These are phyloP conservation scores for Macrotyloma uniflorum DNA, from an alignment of 306 rosid species.

Conservation along the genomic window DNA sequence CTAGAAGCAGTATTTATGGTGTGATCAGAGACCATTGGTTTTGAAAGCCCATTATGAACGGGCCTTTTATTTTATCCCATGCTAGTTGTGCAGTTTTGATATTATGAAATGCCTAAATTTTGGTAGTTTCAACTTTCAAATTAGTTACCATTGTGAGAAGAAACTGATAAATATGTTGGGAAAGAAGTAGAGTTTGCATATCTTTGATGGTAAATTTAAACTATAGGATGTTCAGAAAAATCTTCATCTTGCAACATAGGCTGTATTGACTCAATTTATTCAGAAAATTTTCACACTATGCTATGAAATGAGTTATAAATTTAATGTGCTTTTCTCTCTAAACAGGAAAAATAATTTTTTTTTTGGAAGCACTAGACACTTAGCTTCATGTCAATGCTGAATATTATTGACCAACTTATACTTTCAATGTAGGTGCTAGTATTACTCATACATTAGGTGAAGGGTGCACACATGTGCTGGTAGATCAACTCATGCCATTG, in stretches of 20 bases:
- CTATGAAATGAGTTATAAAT: slow-evolving; percentile 14
- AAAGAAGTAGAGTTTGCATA: slow-evolving; percentile 28
- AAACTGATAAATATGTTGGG: slow-evolving; percentile 22
- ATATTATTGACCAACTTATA: slow-evolving; percentile 7
- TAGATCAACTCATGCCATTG: slow-evolving; percentile 71
- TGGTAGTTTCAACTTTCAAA: slow-evolving; percentile 24
- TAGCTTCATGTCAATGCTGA: slow-evolving; percentile 16
- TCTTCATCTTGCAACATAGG: slow-evolving; percentile 17
- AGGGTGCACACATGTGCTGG: slow-evolving; percentile 91
- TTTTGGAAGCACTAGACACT: slow-evolving; percentile 28
- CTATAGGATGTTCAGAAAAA: slow-evolving; percentile 5
- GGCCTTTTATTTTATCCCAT: neutral
- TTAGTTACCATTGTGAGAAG: slow-evolving; percentile 12
- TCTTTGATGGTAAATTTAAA: slow-evolving; percentile 25
- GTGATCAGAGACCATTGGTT: slow-evolving; percentile 11
- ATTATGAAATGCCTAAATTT: slow-evolving; percentile 17
- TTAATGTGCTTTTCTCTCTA: slow-evolving; percentile 8
- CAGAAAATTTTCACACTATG: neutral
- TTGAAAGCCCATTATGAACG: neutral
- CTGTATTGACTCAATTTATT: neutral
- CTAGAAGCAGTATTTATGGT: slow-evolving; percentile 1
- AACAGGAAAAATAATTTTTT: slow-evolving; percentile 5
- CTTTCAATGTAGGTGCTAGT: slow-evolving; percentile 66
- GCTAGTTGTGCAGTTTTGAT: slow-evolving; percentile 28
- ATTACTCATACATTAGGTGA: slow-evolving; percentile 49